Evolutionary conservation across 805 yeast genomes (phyloP).

Genomic region (Zygotorulaspora florentina): DNA sequence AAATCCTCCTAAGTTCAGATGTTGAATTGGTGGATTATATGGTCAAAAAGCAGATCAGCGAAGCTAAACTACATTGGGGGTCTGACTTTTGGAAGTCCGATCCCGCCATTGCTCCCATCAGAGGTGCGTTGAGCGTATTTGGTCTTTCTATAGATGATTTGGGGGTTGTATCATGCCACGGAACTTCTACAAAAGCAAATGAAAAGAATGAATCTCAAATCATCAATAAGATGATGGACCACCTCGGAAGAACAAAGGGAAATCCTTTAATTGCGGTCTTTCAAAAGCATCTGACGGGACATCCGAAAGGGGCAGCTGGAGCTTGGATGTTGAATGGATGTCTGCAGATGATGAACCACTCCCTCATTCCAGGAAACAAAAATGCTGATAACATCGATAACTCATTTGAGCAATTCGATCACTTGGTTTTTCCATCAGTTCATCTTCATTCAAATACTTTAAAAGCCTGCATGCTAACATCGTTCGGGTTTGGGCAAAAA

Average conservation of each 20-base stretch:
- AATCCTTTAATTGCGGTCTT: constrained; percentile 89
- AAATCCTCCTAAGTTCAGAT: constrained; percentile 8
- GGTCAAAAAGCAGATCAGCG: constrained; percentile 69
- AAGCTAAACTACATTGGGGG: constrained; percentile 86
- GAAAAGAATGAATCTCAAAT: constrained; percentile 92
- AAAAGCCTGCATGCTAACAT: constrained; percentile 88
- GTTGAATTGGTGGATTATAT: constrained; percentile 60
- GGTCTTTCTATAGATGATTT: constrained; percentile 84
- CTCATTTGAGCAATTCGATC: constrained; percentile 65
- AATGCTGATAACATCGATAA: constrained; percentile 91
- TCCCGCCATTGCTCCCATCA: constrained; percentile 83
- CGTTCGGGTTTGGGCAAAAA: constrained; percentile 97
- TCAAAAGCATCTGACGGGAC: constrained; percentile 96
- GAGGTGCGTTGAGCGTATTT: constrained; percentile 90
- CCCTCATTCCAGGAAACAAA: constrained; percentile 91
- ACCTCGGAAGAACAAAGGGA: constrained; percentile 87
- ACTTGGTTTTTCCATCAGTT: constrained; percentile 84
- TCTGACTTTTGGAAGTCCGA: constrained; percentile 80
- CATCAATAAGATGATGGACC: constrained; percentile 78
- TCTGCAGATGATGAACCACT: constrained; percentile 77
- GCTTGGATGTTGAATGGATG: constrained; percentile 99
- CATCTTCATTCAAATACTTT: constrained; percentile 84
- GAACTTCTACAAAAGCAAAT: constrained; percentile 95
- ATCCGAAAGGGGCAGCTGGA: constrained; percentile 99
- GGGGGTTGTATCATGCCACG: constrained; percentile 92